phyloP scores from a whole-genome alignment of 805 yeast genomes.

The Blastobotrys terrestris region DNA sequence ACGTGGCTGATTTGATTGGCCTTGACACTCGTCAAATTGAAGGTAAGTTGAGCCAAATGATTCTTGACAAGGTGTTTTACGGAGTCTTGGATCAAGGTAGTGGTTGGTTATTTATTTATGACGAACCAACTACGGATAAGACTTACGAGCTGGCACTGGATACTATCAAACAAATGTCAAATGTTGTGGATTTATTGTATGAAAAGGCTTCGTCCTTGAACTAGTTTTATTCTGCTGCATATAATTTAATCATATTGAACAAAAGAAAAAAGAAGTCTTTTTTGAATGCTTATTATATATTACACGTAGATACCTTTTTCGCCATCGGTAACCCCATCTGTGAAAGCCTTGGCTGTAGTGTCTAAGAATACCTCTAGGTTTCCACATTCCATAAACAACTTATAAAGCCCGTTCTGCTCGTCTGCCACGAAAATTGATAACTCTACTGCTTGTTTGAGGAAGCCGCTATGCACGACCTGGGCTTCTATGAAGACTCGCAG shows the following conservation, averaged over 20 bases:
- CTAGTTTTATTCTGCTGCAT: constrained; percentile 28
- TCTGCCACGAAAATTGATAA: constrained; percentile 62
- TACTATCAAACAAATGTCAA: constrained; percentile 78
- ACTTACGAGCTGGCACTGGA: constrained; percentile 84
- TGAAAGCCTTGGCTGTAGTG: constrained; percentile 51
- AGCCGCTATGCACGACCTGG: constrained; percentile 34
- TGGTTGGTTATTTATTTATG: constrained; percentile 92
- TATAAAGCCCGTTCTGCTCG: constrained; percentile 55
- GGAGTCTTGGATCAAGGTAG: constrained; percentile 98
- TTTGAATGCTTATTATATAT: neutral
- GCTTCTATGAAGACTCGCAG: constrained; percentile 50
- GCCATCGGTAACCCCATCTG: constrained; percentile 40
- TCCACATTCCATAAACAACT: constrained; percentile 53
- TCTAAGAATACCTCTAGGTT: constrained; percentile 48
- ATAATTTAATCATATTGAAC: neutral
- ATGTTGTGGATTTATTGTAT: constrained; percentile 82
- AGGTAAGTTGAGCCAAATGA: constrained; percentile 93
- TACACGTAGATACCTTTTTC: constrained; percentile 38
- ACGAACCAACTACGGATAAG: constrained; percentile 81
- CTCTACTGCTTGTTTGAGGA: constrained; percentile 50
- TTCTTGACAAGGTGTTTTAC: constrained; percentile 86
- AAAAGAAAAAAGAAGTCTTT: constrained; percentile 65
- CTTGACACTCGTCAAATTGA: constrained; percentile 84
- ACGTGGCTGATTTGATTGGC: constrained; percentile 82
- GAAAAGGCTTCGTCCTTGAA: constrained; percentile 88